Conservation (phyloP, 75 land plant genomes). For the Pseudotsuga menziesii region DNA sequence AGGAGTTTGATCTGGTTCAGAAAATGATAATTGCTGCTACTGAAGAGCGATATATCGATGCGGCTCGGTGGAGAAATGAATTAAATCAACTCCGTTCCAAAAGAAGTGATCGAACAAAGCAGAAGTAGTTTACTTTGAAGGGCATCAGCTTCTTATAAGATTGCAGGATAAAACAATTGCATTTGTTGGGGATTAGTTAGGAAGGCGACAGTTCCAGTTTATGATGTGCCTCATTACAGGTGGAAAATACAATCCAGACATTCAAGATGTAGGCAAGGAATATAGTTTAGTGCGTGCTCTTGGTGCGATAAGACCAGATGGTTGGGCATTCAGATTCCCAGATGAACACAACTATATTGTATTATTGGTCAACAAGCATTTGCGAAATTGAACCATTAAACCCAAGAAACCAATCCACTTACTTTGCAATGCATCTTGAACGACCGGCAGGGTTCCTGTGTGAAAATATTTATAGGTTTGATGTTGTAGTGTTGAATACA, state of each 20-base stretch:
- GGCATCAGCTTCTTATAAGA: no score
- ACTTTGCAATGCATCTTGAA: constrained; percentile 80
- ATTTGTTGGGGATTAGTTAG: constrained; percentile 83
- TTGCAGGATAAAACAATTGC: constrained; percentile 77
- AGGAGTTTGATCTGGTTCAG: no score
- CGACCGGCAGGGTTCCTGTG: constrained; percentile 65
- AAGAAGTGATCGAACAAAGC: no score
- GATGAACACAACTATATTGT: constrained; percentile 80
- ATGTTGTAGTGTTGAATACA: constrained; percentile 80
- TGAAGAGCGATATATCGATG: no score
- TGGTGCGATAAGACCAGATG: constrained; percentile 56
- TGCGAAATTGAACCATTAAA: constrained; percentile 56
- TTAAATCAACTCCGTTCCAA: no score
- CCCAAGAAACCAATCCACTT: constrained; percentile 17
- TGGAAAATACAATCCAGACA: constrained; percentile 34
- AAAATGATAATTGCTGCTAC: no score
- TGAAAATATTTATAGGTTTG: constrained; percentile 40
- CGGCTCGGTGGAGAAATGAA: no score
- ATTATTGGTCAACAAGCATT: constrained; percentile 81
- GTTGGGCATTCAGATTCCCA: constrained; percentile 67
- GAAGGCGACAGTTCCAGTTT: constrained; percentile 85
- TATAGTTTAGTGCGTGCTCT: constrained; percentile 54
- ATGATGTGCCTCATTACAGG: constrained; percentile 85
- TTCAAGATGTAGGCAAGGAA: constrained; percentile 49
- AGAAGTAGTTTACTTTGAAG: no score